These are phyloP conservation scores for Ecytonucleospora hepatopenaei DNA, from an alignment of 371 early-diverging fungal species.

Conservation along the genomic window DNA sequence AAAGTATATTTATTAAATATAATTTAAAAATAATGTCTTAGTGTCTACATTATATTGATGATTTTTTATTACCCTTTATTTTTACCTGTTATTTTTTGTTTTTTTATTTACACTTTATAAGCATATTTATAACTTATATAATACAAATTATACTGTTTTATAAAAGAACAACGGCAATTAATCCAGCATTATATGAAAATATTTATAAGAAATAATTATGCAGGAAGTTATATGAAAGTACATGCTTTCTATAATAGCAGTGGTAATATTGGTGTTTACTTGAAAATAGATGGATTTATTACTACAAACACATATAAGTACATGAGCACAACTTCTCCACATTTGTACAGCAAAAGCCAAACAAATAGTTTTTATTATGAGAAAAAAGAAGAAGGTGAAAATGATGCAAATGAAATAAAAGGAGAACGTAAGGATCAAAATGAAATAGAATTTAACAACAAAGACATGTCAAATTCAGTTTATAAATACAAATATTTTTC, in stretches of 20 bases:
- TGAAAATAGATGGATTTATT: background rate
- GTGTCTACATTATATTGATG: no score
- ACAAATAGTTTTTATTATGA: background rate
- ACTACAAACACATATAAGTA: background rate
- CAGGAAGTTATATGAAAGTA: background rate
- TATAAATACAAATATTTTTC: background rate
- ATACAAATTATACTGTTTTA: no score
- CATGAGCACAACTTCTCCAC: background rate
- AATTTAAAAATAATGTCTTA: no score
- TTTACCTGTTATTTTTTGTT: no score
- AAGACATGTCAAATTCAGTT: background rate
- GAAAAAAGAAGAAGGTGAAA: background rate
- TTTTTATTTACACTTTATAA: no score
- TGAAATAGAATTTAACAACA: background rate
- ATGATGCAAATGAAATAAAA: background rate
- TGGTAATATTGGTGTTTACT: background rate
- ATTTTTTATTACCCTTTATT: no score
- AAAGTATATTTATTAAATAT: no score
- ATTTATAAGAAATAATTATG: slow-evolving; percentile 1
- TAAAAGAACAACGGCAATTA: background rate
- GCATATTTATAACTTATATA: no score
- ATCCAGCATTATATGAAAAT: background rate
- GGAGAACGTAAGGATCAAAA: background rate
- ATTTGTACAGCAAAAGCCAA: background rate
- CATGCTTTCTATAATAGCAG: background rate